A percentile compares a stretch with the other conserved stretches of the same genome.
Evolutionary conservation across 257 asterid species (phyloP).

Genomic region (Agastache rugosa): DNA sequence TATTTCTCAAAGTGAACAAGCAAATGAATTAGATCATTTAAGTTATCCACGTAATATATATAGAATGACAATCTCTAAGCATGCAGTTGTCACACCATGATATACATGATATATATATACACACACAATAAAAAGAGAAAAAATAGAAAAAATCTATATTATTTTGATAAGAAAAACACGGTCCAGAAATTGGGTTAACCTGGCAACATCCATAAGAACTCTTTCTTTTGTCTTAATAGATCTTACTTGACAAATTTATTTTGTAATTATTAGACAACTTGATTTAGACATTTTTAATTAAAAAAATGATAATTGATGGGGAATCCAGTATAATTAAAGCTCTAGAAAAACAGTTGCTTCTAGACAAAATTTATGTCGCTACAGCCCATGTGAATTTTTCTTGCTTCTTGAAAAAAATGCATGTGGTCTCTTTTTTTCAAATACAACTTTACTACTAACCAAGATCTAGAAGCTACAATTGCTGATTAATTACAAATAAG

Average conservation of each 20-base stretch:
- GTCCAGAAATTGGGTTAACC: neutral
- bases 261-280: slow-evolving; percentile 26
- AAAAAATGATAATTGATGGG: slow-evolving; percentile 1
- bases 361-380: slow-evolving; percentile 26
- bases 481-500: neutral
- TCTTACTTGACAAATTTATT: neutral
- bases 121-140: too few relatives aligned
- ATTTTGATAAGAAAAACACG: neutral
- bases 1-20: too few relatives aligned
- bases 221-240: neutral
- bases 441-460: neutral
- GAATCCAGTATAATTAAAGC: slow-evolving; percentile 10
- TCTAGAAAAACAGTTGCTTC: slow-evolving; percentile 2
- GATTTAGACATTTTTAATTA: slow-evolving; percentile 20
- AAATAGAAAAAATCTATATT: neutral
- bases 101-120: too few relatives aligned
- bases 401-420: neutral
- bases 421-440: slow-evolving; percentile 26
- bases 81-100: neutral
- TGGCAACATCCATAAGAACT: neutral
- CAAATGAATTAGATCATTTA: too few relatives aligned
- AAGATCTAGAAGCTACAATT: neutral
- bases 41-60: neutral
- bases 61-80: neutral
- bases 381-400: slow-evolving; percentile 40